Percentiles rank a stretch among this genome's conserved stretches.
Conservation (phyloP, 768 basidiomycete species). For the Lepiota venenata region DNA sequence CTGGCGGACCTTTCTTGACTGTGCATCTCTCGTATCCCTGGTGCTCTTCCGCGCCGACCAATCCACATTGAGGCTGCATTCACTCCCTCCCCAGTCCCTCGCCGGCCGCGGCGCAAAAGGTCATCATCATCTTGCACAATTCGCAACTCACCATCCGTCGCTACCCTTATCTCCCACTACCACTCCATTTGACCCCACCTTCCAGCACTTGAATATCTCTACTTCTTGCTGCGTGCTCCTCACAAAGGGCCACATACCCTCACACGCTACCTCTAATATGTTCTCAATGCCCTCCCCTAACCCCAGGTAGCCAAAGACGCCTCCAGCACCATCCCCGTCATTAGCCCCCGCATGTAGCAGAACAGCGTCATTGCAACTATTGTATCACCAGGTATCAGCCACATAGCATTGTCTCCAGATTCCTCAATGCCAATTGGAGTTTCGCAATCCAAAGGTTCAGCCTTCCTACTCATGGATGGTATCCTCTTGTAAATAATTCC, state of each 20-base stretch:
- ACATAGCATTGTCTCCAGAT: constrained; percentile 58
- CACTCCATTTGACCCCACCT: constrained; percentile 6
- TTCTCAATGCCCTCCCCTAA: constrained; percentile 66
- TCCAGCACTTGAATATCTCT: constrained; percentile 19
- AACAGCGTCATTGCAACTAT: constrained; percentile 74
- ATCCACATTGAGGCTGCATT: constrained; percentile 87
- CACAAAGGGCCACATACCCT: constrained; percentile 59
- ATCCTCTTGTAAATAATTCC: constrained; percentile 40
- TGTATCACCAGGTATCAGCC: constrained; percentile 75
- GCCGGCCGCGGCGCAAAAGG: constrained; percentile 75
- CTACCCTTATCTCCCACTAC: constrained; percentile 55
- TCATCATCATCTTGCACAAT: constrained; percentile 68
- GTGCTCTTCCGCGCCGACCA: too few species aligned
- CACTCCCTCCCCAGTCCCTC: constrained; percentile 60
- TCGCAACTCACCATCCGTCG: constrained; percentile 50
- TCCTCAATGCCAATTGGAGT: constrained; percentile 47
- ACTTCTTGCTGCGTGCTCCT: constrained; percentile 36
- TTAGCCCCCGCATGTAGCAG: constrained; percentile 38
- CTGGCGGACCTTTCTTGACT: too few species aligned
- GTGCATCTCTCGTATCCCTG: too few species aligned
- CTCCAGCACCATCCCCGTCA: constrained; percentile 32
- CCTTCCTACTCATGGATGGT: constrained; percentile 31
- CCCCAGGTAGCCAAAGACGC: constrained; percentile 46
- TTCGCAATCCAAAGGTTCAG: background rate
- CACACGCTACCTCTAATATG: constrained; percentile 77